These are phyloP conservation scores for Wickerhamomyces sydowiorum DNA, from an alignment of 805 yeast species.

Conservation along the genomic window DNA sequence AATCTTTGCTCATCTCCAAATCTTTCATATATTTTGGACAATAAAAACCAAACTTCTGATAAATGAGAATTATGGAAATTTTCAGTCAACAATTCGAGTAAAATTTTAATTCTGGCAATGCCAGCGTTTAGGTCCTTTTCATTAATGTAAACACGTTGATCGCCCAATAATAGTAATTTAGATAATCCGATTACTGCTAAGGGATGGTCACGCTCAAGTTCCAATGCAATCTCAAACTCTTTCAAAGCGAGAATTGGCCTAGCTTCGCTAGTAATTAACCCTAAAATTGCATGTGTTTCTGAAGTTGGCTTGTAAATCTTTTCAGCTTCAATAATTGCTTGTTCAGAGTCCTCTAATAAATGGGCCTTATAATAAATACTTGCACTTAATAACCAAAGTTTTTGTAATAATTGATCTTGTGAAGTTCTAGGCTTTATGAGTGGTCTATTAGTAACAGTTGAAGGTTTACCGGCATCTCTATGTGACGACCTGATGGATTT, in stretches of 20 bases:
- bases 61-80: slow-evolving; percentile 36
- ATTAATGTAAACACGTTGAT: slow-evolving; percentile 37
- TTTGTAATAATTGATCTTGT: slow-evolving; percentile 34
- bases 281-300: slow-evolving; percentile 42
- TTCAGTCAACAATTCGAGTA: slow-evolving; percentile 31
- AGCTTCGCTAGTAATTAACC: slow-evolving; percentile 29
- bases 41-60: slow-evolving; percentile 66
- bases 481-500: slow-evolving; percentile 12
- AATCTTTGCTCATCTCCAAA: slow-evolving; percentile 45
- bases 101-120: slow-evolving; percentile 30
- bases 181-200: slow-evolving; percentile 16
- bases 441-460: not conserved
- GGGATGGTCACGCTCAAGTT: slow-evolving; percentile 4
- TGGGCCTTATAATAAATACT: slow-evolving; percentile 55
- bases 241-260: slow-evolving; percentile 42
- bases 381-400: slow-evolving; percentile 72
- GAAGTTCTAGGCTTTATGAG: not conserved
- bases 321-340: slow-evolving; percentile 70
- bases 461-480: not conserved
- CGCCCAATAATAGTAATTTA: slow-evolving; percentile 9
- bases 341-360: slow-evolving; percentile 54
- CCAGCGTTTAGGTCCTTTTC: slow-evolving; percentile 56
- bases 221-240: slow-evolving; percentile 50
- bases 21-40: slow-evolving; percentile 57
- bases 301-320: slow-evolving; percentile 37